Evolutionary conservation across 768 basidiomycete genomes (phyloP), one percentile per base, ranked within the genome.

Genomic region (Tulasnella sp.): DNA sequence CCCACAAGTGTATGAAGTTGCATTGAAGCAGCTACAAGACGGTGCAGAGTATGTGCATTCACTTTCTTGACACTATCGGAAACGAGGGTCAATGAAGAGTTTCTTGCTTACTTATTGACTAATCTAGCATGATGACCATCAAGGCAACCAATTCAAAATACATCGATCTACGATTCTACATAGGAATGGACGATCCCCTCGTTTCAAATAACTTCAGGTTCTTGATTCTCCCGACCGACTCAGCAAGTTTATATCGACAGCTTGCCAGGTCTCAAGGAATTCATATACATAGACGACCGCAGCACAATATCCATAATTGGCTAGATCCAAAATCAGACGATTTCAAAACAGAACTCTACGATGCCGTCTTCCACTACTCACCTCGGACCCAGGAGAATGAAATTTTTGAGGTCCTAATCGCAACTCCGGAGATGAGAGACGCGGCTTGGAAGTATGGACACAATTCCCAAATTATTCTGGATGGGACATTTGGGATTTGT

Each of bases 361-460:
- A 47, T 13, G 27, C 45, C 6, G 31, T 47, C 10, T 24, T 47
- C n/a, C 9, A 66, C 55, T 9, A 67, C 66, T 27, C 69, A 71
- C 47, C 42, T 37, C 28, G 37, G 45, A 31, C 24, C 37, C 28
- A 20, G n/a, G 8, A 37, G 19, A 4, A 28, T 31, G 46, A 37
- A 27, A 15, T 19, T 24, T 41, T 41, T 44, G 24, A 32, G 31
- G 15, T 9, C n/a, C 40, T 57, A 4, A 40, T 69, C 66, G 72
- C 75, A 32, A 68, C 29, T 15, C 68, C 62, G 56, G 67, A 67
- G 34, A 70, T 60, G 62, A 73, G 77, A 3, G 72, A 67, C 16
- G 62, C 56, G 52, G 77, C 76, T 28, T 60, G 56, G n/a, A 68
- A 57, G 53, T 74, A 76, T 16, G 53, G 56, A 31, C 16, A 28